A percentile compares a stretch with the other conserved stretches of the same genome.
phyloP scores from a whole-genome alignment of 2,329 filamentous ascomycete species.

The Fusarium tricinctum region DNA sequence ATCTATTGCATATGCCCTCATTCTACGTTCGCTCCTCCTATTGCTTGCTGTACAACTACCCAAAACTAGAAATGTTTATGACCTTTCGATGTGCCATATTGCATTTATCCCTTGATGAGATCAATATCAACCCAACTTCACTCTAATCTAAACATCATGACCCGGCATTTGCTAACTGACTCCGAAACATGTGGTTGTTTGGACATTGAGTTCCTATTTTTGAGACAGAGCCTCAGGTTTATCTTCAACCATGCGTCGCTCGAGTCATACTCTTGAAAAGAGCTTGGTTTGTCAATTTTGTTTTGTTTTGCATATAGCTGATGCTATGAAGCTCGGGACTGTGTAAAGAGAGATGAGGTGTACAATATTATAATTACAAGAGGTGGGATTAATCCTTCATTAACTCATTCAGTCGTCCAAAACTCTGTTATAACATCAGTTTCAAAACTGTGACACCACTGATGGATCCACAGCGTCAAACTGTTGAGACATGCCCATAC shows the following conservation, averaged over 20 bases:
- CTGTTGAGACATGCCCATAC: constrained; percentile 23
- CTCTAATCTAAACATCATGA: not conserved
- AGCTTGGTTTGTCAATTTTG: too few species aligned
- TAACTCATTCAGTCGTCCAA: not conserved
- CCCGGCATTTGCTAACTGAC: not conserved
- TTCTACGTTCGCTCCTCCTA: constrained; percentile 10
- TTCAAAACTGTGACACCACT: constrained; percentile 33
- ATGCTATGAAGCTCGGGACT: too few species aligned
- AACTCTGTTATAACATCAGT: not conserved
- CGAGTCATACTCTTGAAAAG: too few species aligned
- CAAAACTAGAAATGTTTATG: not conserved
- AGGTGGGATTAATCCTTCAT: constrained; percentile 17
- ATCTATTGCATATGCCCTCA: constrained; percentile 46
- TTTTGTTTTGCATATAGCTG: not conserved
- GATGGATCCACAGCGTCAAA: constrained; percentile 40
- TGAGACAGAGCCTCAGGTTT: not conserved
- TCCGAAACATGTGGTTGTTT: not conserved
- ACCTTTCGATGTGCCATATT: not conserved
- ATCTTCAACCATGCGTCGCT: not conserved
- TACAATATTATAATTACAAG: not conserved
- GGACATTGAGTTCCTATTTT: not conserved
- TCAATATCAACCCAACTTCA: not conserved
- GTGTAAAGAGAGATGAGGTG: not conserved
- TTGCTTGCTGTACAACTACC: not conserved
- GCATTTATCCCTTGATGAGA: not conserved